Conservation (phyloP, 306 rosid genomes). For the Comarum palustre region DNA sequence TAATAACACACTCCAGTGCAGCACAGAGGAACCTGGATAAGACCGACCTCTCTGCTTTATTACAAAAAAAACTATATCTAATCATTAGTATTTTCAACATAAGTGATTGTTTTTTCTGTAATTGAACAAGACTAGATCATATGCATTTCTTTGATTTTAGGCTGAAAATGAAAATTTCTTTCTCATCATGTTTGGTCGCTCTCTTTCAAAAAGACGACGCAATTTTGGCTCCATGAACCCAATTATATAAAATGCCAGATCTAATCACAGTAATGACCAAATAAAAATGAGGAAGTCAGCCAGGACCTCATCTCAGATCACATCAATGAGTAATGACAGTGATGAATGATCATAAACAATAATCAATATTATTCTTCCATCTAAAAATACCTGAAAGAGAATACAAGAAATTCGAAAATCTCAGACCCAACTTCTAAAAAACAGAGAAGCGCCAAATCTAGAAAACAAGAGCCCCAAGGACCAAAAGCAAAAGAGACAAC, state of each 20-base stretch:
- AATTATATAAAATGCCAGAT: neutral
- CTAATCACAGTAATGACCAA: neutral
- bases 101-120: no score
- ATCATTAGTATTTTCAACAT: no score
- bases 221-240: neutral
- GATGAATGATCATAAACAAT: neutral
- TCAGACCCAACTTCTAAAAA: neutral
- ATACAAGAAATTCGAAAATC: neutral
- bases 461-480: constrained; percentile 18
- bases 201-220: neutral
- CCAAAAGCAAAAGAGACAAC: constrained; percentile 11
- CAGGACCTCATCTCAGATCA: neutral
- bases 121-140: neutral
- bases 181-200: neutral
- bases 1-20: no score
- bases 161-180: neutral
- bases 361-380: neutral
- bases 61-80: neutral
- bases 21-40: no score
- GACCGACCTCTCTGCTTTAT: no score
- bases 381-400: neutral
- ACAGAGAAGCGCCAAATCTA: neutral
- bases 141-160: neutral
- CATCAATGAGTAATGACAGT: neutral
- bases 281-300: neutral